A percentile compares a stretch with the other conserved stretches of the same genome.
Evolutionary conservation across 2,329 filamentous ascomycete species (phyloP).

Genomic region (Didymella keratinophila): DNA sequence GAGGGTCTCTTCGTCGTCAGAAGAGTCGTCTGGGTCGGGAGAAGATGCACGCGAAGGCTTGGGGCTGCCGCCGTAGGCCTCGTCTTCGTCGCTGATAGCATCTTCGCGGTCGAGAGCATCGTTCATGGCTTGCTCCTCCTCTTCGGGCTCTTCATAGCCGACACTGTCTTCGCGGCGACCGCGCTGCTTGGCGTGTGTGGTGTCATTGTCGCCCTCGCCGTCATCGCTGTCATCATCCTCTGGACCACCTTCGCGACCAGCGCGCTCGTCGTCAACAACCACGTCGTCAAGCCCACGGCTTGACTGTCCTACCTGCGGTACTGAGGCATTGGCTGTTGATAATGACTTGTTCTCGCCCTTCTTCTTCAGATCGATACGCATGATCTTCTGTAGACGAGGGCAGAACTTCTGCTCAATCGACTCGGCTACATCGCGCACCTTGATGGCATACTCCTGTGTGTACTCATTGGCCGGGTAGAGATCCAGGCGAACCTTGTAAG

Average conservation of each 20-base stretch:
- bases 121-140: slow-evolving; percentile 82
- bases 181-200: slow-evolving; percentile 74
- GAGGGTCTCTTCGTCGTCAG: slow-evolving; percentile 33
- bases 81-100: slow-evolving; percentile 62
- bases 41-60: slow-evolving; percentile 48
- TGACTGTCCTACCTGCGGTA: slow-evolving; percentile 77
- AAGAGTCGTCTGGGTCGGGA: slow-evolving; percentile 41
- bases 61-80: slow-evolving; percentile 58
- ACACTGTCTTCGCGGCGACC: slow-evolving; percentile 82
- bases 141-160: slow-evolving; percentile 91
- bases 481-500: slow-evolving; percentile 80
- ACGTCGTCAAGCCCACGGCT: slow-evolving; percentile 63
- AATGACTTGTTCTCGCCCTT: slow-evolving; percentile 67
- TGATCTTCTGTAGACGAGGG: slow-evolving; percentile 72
- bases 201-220: slow-evolving; percentile 61
- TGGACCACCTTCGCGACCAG: slow-evolving; percentile 59
- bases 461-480: slow-evolving; percentile 90
- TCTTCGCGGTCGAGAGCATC: slow-evolving; percentile 67
- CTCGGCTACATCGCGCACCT: slow-evolving; percentile 75
- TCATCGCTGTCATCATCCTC: slow-evolving; percentile 79
- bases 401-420: slow-evolving; percentile 85
- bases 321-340: slow-evolving; percentile 66
- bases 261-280: slow-evolving; percentile 52
- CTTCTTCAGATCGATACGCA: slow-evolving; percentile 81
- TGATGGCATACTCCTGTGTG: slow-evolving; percentile 83